These are phyloP conservation scores for Metschnikowia dekortorum DNA, from an alignment of 805 yeast species.

Conservation along the genomic window DNA sequence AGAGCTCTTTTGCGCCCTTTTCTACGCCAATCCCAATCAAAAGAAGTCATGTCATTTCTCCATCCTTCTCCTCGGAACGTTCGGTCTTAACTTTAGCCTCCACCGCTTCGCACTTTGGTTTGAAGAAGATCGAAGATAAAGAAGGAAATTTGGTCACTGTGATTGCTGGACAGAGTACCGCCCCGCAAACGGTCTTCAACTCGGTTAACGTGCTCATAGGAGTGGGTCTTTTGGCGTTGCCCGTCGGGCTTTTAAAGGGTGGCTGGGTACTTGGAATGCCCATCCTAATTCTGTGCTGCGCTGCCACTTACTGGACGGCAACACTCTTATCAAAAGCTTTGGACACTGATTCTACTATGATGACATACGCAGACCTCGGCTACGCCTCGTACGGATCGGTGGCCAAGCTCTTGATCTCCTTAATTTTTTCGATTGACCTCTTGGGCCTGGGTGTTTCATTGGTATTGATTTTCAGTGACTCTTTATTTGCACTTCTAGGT, in stretches of 20 bases:
- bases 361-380: slow-evolving; percentile 30
- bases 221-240: slow-evolving; percentile 62
- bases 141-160: slow-evolving; percentile 70
- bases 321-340: slow-evolving; percentile 40
- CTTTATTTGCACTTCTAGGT: slow-evolving; percentile 43
- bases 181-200: slow-evolving; percentile 65
- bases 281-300: slow-evolving; percentile 56
- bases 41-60: slow-evolving; percentile 31
- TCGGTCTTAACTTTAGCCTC: slow-evolving; percentile 32
- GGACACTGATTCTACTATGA: slow-evolving; percentile 27
- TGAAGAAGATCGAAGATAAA: slow-evolving; percentile 62
- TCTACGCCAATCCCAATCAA: slow-evolving; percentile 21
- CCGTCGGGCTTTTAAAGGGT: slow-evolving; percentile 59
- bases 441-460: slow-evolving; percentile 79
- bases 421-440: slow-evolving; percentile 71
- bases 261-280: slow-evolving; percentile 66
- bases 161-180: slow-evolving; percentile 76
- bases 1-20: slow-evolving; percentile 19
- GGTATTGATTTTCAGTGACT: slow-evolving; percentile 80
- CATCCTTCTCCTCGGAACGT: slow-evolving; percentile 43
- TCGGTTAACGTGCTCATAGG: slow-evolving; percentile 65
- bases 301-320: slow-evolving; percentile 74
- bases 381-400: slow-evolving; percentile 34
- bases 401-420: slow-evolving; percentile 70
- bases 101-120: slow-evolving; percentile 47